Percentiles rank a stretch among this genome's conserved stretches.
Evolutionary conservation across 176 grass and related monocot species (phyloP).

Genomic region (Carex pumila): DNA sequence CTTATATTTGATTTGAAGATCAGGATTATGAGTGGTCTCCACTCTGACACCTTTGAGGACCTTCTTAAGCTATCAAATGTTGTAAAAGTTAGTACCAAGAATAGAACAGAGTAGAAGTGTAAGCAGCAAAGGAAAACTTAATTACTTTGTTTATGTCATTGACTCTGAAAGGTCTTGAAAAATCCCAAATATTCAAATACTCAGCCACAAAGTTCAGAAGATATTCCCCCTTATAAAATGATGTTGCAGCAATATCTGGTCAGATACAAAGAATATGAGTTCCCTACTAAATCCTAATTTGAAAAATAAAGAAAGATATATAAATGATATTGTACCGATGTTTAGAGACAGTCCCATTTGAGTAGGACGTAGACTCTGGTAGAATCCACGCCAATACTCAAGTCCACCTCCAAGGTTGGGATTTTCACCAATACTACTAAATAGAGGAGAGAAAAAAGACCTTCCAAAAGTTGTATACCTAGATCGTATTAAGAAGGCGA

Average conservation of each 20-base stretch:
- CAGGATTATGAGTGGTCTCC: constrained; percentile 36
- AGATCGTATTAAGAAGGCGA: neutral
- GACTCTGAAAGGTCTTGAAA: constrained; percentile 31
- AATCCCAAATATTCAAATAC: constrained; percentile 32
- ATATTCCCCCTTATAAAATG: constrained; percentile 55
- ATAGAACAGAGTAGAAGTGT: neutral
- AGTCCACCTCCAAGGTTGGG: too few species aligned
- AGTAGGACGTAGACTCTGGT: too few species aligned
- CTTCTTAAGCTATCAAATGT: constrained; percentile 51
- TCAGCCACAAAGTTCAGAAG: constrained; percentile 31
- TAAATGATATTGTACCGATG: too few species aligned
- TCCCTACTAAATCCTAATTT: neutral
- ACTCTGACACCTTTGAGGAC: constrained; percentile 52
- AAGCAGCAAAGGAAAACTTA: neutral
- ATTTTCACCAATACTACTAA: neutral
- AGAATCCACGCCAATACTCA: too few species aligned
- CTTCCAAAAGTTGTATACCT: constrained; percentile 52
- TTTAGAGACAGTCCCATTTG: too few species aligned
- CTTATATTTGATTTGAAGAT: constrained; percentile 38
- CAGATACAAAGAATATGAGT: neutral
- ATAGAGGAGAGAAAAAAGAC: constrained; percentile 66
- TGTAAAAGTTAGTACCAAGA: neutral
- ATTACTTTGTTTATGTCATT: constrained; percentile 37
- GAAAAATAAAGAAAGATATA: neutral
- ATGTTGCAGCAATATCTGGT: constrained; percentile 69